Evolutionary conservation across 106 monocot species (phyloP).

Genomic region (Hemerocallis citrina): DNA sequence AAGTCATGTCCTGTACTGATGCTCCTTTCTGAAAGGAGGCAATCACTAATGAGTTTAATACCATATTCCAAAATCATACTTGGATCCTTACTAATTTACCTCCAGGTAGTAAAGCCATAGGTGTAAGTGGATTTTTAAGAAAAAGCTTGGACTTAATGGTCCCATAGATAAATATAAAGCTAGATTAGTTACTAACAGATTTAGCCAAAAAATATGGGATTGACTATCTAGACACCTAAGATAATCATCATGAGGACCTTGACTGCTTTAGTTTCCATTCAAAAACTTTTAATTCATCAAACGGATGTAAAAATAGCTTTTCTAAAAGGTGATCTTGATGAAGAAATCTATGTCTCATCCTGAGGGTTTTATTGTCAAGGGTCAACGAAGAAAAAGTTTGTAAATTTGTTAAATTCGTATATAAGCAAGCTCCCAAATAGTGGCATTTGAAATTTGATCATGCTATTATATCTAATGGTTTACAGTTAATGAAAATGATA

Average conservation of each 20-base stretch:
- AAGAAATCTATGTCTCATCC: no score
- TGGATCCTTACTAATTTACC: neutral
- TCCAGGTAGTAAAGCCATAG: neutral
- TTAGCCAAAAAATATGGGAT: neutral
- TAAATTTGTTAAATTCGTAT: no score
- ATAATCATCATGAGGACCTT: neutral
- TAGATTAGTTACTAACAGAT: neutral
- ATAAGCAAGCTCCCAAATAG: no score
- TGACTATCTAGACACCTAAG: conserved; percentile 2
- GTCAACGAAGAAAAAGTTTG: no score
- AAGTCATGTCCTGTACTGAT: neutral
- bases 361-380: no score
- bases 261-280: neutral
- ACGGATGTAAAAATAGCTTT: neutral
- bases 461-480: no score
- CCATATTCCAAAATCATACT: neutral
- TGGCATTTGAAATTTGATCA: no score
- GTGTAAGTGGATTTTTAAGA: conserved; percentile 8
- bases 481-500: no score
- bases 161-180: conserved; percentile 2
- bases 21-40: no score
- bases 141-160: neutral
- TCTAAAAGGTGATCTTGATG: neutral
- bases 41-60: conserved; percentile 3
- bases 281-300: neutral